Percentiles rank a stretch among this genome's conserved stretches.
Conservation (phyloP, 768 basidiomycete genomes). For the Fibroporia radiculosa region DNA sequence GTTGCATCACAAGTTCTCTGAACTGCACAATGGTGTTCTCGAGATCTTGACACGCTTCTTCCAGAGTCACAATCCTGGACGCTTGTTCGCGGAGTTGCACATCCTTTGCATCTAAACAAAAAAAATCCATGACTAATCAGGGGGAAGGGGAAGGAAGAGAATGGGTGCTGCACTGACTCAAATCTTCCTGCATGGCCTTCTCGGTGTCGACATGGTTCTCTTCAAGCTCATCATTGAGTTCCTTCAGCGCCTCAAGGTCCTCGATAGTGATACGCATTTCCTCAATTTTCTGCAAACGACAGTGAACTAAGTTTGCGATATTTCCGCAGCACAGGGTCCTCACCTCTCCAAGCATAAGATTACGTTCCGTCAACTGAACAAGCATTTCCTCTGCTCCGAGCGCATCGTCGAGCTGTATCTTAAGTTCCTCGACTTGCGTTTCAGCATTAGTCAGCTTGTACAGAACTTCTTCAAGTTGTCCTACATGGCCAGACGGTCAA, state of each 20-base stretch:
- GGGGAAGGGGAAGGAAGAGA: background rate
- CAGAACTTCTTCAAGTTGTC: conserved; percentile 70
- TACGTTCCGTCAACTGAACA: conserved; percentile 90
- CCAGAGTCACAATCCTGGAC: conserved; percentile 57
- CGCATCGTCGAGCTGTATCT: conserved; percentile 90
- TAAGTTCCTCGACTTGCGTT: conserved; percentile 87
- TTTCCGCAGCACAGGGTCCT: conserved; percentile 5
- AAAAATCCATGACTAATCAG: background rate
- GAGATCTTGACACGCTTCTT: conserved; percentile 77
- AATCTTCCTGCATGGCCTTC: conserved; percentile 81
- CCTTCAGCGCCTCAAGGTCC: conserved; percentile 92
- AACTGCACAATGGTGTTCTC: conserved; percentile 88
- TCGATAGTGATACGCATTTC: conserved; percentile 96
- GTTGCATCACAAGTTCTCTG: conserved; percentile 78
- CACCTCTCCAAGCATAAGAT: conserved; percentile 86
- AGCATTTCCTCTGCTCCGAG: conserved; percentile 95
- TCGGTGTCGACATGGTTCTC: conserved; percentile 95
- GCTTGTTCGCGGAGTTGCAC: conserved; percentile 57
- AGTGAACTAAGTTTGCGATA: background rate
- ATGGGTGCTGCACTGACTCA: conserved; percentile 44
- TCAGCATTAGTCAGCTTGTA: conserved; percentile 86
- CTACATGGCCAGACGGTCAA: conserved; percentile 29
- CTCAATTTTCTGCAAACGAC: conserved; percentile 73
- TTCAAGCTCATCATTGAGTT: conserved; percentile 94
- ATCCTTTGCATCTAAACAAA: conserved; percentile 56